Conservation (phyloP, 768 basidiomycete genomes). For the Psilocybe tampanensis region DNA sequence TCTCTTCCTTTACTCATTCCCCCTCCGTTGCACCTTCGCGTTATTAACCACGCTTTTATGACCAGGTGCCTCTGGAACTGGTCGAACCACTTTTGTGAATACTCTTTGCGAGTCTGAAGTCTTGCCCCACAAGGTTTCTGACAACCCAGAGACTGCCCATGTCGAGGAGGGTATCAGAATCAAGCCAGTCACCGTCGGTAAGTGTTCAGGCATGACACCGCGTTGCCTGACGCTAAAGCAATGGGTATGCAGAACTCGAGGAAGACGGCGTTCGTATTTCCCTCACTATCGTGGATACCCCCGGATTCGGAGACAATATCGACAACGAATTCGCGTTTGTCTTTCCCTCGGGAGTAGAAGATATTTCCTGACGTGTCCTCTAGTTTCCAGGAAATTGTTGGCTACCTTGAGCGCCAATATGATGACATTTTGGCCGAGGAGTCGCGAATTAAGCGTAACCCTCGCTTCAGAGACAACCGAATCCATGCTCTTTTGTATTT, state of each 20-base stretch:
- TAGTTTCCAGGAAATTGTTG: constrained; percentile 97
- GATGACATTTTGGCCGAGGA: constrained; percentile 99
- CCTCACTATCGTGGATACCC: constrained; percentile 97
- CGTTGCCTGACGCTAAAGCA: constrained; percentile 4
- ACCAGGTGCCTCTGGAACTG: constrained; percentile 93
- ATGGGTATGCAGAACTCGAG: constrained; percentile 73
- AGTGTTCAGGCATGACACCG: constrained; percentile 28
- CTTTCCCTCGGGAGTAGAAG: not conserved
- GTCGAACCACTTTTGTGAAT: constrained; percentile 98
- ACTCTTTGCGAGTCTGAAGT: constrained; percentile 98
- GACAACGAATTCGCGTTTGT: constrained; percentile 97
- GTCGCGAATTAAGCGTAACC: constrained; percentile 99
- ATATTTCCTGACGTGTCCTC: not conserved
- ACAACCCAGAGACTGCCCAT: constrained; percentile 87
- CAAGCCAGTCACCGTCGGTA: constrained; percentile 93
- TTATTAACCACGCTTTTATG: constrained; percentile 19
- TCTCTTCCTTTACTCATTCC: constrained; percentile 8
- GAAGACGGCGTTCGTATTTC: constrained; percentile 99
- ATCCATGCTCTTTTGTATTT: constrained; percentile 97
- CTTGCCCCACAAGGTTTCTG: constrained; percentile 82
- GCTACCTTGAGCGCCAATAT: constrained; percentile 97
- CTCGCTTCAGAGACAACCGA: constrained; percentile 97
- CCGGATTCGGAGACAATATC: constrained; percentile 98
- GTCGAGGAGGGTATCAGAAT: constrained; percentile 93
- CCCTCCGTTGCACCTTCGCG: constrained; percentile 6